These are phyloP conservation scores for Schwanniomyces etchellsii DNA, from an alignment of 1,139 yeast genomes.

Conservation along the genomic window DNA sequence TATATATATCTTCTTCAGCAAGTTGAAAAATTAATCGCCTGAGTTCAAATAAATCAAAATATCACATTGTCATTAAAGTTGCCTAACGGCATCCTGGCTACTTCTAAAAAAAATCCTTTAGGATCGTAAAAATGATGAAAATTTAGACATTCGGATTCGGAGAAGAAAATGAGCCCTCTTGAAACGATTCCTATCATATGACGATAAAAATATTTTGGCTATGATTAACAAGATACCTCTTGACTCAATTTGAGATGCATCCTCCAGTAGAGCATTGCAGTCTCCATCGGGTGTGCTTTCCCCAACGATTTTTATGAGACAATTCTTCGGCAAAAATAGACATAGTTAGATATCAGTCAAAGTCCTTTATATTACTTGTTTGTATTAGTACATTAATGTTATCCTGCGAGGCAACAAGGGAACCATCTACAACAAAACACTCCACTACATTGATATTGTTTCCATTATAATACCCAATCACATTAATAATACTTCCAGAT, in stretches of 20 bases:
- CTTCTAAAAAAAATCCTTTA: too few species aligned
- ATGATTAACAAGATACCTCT: constrained; percentile 62
- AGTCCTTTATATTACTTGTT: constrained; percentile 10
- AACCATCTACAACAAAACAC: constrained; percentile 12
- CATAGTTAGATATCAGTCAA: too few species aligned
- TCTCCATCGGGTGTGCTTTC: not conserved
- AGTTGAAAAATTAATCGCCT: constrained; percentile 29
- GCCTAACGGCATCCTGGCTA: too few species aligned
- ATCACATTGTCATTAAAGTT: too few species aligned
- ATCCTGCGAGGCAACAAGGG: constrained; percentile 9
- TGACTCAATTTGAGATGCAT: constrained; percentile 67
- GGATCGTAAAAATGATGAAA: too few species aligned
- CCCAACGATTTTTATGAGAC: not conserved
- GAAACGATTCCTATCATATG: constrained; percentile 17
- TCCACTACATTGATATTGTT: constrained; percentile 13
- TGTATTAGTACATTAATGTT: constrained; percentile 9
- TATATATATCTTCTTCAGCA: constrained; percentile 39
- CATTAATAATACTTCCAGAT: constrained; percentile 13
- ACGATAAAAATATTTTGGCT: constrained; percentile 53
- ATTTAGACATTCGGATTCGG: too few species aligned
- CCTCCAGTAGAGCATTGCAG: constrained; percentile 31
- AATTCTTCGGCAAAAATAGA: too few species aligned
- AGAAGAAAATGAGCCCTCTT: too few species aligned
- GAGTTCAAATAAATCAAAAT: constrained; percentile 11
- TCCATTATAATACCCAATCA: constrained; percentile 16